Conservation (phyloP, 2,329 filamentous ascomycete genomes). For the Alternaria sp. region DNA sequence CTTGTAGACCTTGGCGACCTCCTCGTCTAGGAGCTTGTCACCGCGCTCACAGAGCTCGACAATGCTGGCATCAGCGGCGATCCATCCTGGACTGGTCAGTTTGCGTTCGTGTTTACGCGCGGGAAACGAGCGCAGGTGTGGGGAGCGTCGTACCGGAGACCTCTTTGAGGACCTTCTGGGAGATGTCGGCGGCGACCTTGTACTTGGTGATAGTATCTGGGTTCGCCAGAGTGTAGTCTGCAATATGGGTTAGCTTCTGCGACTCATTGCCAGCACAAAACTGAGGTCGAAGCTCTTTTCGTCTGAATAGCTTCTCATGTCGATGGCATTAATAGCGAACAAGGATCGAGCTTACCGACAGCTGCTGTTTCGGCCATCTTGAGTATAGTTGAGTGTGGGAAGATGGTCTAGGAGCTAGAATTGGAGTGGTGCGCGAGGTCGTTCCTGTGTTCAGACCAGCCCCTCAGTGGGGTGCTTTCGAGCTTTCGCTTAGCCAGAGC, state of each 20-base stretch:
- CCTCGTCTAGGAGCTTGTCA: constrained; percentile 92
- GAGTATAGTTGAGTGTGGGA: constrained; percentile 29
- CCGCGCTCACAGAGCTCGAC: constrained; percentile 94
- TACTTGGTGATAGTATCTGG: constrained; percentile 98
- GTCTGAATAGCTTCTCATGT: not conserved
- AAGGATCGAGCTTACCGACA: constrained; percentile 33
- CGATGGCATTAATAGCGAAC: not conserved
- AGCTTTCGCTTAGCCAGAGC: constrained; percentile 37
- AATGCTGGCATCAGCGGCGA: constrained; percentile 88
- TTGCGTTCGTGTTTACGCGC: constrained; percentile 7
- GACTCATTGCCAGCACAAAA: constrained; percentile 24
- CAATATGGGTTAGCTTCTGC: constrained; percentile 33
- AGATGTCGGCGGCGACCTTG: constrained; percentile 94
- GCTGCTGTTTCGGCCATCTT: constrained; percentile 46
- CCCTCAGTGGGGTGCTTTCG: constrained; percentile 39
- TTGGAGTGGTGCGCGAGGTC: constrained; percentile 30
- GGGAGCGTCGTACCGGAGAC: constrained; percentile 63
- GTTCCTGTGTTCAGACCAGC: constrained; percentile 42
- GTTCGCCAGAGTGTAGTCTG: constrained; percentile 90
- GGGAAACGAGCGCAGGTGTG: not conserved
- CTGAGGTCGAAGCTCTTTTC: constrained; percentile 14
- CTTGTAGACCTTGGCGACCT: constrained; percentile 94
- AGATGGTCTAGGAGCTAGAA: constrained; percentile 30
- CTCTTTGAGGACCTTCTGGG: constrained; percentile 90
- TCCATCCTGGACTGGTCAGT: constrained; percentile 61